phyloP scores from a whole-genome alignment of 306 rosid genomes.

The Begonia fuchsioides region DNA sequence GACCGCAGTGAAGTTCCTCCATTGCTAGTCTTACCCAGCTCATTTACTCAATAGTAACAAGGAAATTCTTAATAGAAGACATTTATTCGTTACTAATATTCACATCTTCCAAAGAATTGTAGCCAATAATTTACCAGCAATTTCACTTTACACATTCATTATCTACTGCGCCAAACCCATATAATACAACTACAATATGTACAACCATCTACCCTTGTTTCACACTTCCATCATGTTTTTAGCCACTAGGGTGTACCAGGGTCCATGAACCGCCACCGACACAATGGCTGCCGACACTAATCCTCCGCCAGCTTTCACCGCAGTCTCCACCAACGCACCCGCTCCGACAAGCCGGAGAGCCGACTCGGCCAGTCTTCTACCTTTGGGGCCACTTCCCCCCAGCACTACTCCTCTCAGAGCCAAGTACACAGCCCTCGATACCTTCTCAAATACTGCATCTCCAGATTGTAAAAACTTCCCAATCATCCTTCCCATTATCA shows the following conservation, averaged over 20 bases:
- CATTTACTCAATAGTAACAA: no score
- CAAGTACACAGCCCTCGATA: slow-evolving; percentile 38
- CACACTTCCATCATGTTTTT: no score
- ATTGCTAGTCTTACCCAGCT: no score
- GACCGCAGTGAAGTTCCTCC: no score
- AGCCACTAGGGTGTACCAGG: slow-evolving; percentile 35
- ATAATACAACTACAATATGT: no score
- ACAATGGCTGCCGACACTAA: slow-evolving; percentile 60
- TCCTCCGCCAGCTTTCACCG: slow-evolving; percentile 59
- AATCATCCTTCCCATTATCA: slow-evolving; percentile 50
- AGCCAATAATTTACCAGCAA: no score
- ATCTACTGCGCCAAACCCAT: no score
- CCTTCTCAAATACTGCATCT: slow-evolving; percentile 77
- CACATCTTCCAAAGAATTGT: no score
- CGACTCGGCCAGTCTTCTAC: slow-evolving; percentile 54
- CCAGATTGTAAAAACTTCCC: slow-evolving; percentile 80
- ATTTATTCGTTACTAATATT: neutral
- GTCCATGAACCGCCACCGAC: slow-evolving; percentile 63
- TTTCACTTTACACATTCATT: no score
- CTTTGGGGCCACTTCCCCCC: slow-evolving; percentile 54
- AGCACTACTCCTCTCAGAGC: slow-evolving; percentile 64
- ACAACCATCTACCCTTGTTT: no score
- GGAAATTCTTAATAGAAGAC: no score
- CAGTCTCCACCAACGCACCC: slow-evolving; percentile 27
- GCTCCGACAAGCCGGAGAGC: slow-evolving; percentile 75